Evolutionary conservation across 257 asterid species (phyloP).

Genomic region (Knoxia roxburghii): DNA sequence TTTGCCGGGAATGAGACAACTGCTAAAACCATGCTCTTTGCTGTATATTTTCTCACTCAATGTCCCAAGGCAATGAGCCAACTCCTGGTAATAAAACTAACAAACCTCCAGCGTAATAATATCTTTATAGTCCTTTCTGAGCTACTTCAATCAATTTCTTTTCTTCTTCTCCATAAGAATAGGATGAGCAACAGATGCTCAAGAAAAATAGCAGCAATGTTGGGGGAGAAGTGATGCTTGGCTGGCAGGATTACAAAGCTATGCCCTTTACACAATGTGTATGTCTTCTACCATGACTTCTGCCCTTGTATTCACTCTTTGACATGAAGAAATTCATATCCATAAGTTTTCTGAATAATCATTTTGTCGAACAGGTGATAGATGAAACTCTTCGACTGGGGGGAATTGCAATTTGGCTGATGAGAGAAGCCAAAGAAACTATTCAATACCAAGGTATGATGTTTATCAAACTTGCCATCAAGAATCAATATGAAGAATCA

Average conservation of each 20-base stretch:
- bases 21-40: conserved; percentile 84
- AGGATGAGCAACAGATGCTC: conserved; percentile 76
- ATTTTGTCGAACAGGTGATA: conserved; percentile 45
- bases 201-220: conserved; percentile 29
- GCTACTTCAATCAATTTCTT: background rate
- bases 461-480: background rate
- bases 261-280: conserved; percentile 90
- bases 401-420: conserved; percentile 89
- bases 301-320: background rate
- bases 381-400: conserved; percentile 88
- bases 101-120: background rate
- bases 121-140: background rate
- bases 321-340: background rate
- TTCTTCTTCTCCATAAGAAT: conserved; percentile 16
- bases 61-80: conserved; percentile 76
- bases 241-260: conserved; percentile 79
- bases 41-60: conserved; percentile 74
- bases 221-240: conserved; percentile 42
- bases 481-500: background rate
- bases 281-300: conserved; percentile 20
- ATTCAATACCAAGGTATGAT: conserved; percentile 58
- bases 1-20: conserved; percentile 97
- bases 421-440: conserved; percentile 82
- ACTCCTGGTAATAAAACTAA: conserved; percentile 44
- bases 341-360: too few species aligned